These are phyloP conservation scores for Coemansia sp. DNA, from an alignment of 192 early-diverging fungal genomes.

Conservation along the genomic window DNA sequence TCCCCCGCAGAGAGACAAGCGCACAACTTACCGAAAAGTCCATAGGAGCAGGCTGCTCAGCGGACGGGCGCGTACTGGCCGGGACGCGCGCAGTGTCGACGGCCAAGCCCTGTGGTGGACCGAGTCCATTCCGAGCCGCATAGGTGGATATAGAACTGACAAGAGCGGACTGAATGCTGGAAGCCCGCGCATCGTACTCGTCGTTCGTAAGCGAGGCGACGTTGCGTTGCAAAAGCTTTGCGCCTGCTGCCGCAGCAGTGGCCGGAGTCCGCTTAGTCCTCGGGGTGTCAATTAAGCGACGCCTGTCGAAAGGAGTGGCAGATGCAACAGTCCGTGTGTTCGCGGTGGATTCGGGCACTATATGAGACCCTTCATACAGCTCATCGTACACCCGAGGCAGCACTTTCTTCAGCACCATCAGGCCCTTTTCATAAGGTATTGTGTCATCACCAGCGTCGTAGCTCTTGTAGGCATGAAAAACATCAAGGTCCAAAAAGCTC, in stretches of 20 bases:
- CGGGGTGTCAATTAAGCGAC: conserved; percentile 15
- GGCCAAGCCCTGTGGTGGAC: neutral
- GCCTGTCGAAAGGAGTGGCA: conserved; percentile 6
- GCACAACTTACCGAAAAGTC: conserved; percentile 2
- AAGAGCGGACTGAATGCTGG: conserved; percentile 13
- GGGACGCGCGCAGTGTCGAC: neutral
- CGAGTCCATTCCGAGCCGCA: conserved; percentile 13
- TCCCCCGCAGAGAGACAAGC: no score
- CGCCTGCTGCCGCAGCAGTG: conserved; percentile 25
- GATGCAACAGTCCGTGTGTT: neutral
- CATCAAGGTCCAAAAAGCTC: neutral
- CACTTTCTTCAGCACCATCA: conserved; percentile 6
- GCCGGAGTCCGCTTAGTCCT: neutral
- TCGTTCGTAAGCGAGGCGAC: conserved; percentile 22
- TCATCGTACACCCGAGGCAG: neutral
- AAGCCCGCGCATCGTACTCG: conserved; percentile 32
- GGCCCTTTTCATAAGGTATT: neutral
- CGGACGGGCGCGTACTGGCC: neutral
- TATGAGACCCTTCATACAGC: neutral
- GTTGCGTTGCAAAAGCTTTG: conserved; percentile 21
- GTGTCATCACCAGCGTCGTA: neutral
- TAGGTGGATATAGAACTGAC: conserved; percentile 15
- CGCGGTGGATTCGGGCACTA: neutral
- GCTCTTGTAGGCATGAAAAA: neutral
- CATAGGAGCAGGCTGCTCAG: neutral